These are phyloP conservation scores for Pontederia paniculata DNA, from an alignment of 176 grass and related monocot species.

Conservation along the genomic window DNA sequence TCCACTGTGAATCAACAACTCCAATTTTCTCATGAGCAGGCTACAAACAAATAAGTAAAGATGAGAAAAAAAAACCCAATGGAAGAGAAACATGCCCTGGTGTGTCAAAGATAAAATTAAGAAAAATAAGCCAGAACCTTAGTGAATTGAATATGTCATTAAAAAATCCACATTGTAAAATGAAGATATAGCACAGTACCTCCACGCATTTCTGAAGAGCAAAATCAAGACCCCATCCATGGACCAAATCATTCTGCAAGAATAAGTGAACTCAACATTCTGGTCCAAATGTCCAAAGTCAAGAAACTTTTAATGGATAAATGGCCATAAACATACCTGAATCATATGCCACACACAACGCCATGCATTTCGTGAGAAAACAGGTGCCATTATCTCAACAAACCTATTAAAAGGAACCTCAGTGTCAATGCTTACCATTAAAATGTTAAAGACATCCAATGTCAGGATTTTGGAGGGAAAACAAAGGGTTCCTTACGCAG, in stretches of 20 bases:
- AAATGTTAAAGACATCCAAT: background rate
- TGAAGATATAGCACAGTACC: constrained; percentile 18
- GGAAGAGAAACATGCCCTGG: background rate
- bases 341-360: constrained; percentile 97
- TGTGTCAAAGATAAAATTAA: background rate
- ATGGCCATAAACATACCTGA: constrained; percentile 36
- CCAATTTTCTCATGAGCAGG: constrained; percentile 79
- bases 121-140: too few relatives aligned
- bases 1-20: constrained; percentile 95
- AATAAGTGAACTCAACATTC: background rate
- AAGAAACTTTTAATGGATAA: background rate
- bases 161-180: too few relatives aligned
- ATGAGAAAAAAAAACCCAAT: background rate
- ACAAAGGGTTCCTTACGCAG: constrained; percentile 46
- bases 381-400: constrained; percentile 96
- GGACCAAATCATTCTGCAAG: constrained; percentile 78
- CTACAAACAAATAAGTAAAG: constrained; percentile 19
- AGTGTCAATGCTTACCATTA: background rate
- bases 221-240: constrained; percentile 96
- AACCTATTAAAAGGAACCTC: constrained; percentile 34
- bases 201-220: constrained; percentile 81
- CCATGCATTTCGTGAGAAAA: constrained; percentile 91
- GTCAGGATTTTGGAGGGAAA: background rate
- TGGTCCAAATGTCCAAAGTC: background rate
- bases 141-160: too few relatives aligned